Conservation (phyloP, 768 basidiomycete genomes). For the Gyrodon lividus region DNA sequence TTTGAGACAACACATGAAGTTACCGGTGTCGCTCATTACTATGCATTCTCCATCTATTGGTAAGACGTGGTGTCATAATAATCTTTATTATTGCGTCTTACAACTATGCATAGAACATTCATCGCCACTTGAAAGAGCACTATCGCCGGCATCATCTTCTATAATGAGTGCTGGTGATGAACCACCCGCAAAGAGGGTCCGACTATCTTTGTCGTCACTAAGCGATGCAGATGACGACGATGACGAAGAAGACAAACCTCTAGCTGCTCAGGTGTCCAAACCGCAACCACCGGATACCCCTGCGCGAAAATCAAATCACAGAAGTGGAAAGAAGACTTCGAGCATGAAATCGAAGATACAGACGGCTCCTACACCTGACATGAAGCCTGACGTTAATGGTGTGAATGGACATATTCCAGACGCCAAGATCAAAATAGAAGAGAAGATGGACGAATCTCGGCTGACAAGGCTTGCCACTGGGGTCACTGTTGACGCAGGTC, state of each 20-base stretch:
- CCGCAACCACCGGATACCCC: constrained; percentile 30
- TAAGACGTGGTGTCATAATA: constrained; percentile 25
- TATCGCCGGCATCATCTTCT: constrained; percentile 44
- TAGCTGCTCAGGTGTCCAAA: constrained; percentile 47
- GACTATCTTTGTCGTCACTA: constrained; percentile 56
- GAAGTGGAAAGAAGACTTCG: constrained; percentile 54
- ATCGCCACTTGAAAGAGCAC: constrained; percentile 18
- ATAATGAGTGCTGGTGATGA: constrained; percentile 44
- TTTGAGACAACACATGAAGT: constrained; percentile 67
- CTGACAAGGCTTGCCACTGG: constrained; percentile 76
- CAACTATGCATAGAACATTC: constrained; percentile 22
- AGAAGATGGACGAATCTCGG: constrained; percentile 77
- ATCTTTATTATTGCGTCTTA: constrained; percentile 3
- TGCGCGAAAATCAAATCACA: constrained; percentile 35
- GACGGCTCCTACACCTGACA: constrained; percentile 46
- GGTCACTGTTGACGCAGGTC: constrained; percentile 69
- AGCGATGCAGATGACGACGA: constrained; percentile 44
- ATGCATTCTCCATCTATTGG: constrained; percentile 55
- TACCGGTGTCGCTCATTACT: constrained; percentile 50
- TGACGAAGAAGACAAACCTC: constrained; percentile 59
- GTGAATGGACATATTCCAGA: constrained; percentile 50
- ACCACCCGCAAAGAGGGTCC: constrained; percentile 51
- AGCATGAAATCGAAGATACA: constrained; percentile 62
- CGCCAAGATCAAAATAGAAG: constrained; percentile 67
- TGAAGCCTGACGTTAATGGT: constrained; percentile 38